phyloP scores from a whole-genome alignment of 768 basidiomycete genomes.

The Wakefieldia striispora region DNA sequence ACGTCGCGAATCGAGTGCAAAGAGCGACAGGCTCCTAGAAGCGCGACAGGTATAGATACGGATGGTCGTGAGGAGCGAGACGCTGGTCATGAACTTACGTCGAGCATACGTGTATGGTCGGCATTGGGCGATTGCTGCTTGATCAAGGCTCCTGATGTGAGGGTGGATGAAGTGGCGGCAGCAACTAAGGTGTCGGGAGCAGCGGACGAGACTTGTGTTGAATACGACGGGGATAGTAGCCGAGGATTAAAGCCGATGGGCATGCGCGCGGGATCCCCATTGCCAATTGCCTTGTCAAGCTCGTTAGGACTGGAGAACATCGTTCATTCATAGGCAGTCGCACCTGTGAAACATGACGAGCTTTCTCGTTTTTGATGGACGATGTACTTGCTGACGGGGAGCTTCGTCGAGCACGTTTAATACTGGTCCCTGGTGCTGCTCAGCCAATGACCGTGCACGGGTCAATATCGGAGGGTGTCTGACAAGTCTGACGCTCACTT shows the following conservation, averaged over 20 bases:
- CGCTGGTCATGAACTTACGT: conserved; percentile 5
- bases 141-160: too few species aligned
- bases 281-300: too few species aligned
- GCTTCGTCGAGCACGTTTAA: not conserved
- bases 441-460: not conserved
- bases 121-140: not conserved
- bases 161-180: not conserved
- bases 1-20: conserved; percentile 15
- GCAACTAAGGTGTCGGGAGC: too few species aligned
- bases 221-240: too few species aligned
- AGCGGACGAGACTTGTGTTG: too few species aligned
- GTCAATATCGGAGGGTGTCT: not conserved
- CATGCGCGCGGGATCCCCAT: too few species aligned
- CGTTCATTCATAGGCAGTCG: not conserved
- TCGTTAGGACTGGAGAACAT: not conserved
- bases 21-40: conserved; percentile 11
- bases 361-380: not conserved
- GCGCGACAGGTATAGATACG: too few species aligned
- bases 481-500: conserved; percentile 3
- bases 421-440: not conserved
- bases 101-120: not conserved
- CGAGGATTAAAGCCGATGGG: too few species aligned
- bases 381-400: too few species aligned
- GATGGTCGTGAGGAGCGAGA: too few species aligned
- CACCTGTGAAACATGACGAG: not conserved